Evolutionary conservation across 345 rosid species (phyloP), one percentile per base, ranked within the genome.

Genomic region (Litchi chinensis): DNA sequence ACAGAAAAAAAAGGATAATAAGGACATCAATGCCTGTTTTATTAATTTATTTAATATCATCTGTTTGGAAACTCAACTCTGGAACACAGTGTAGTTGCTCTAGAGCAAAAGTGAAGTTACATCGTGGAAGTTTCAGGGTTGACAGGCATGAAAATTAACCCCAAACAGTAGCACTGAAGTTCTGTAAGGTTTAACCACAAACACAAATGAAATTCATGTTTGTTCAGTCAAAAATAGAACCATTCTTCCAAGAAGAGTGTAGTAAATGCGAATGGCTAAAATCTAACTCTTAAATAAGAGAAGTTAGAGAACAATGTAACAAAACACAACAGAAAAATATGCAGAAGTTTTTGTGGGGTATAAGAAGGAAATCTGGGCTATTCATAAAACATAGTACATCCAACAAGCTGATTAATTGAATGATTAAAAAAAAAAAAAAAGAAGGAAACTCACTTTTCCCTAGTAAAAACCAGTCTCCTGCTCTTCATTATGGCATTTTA

Each of bases 1-100:
- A 87, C 82, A 90, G 74, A 83, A 78, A 82, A 46, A 76, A 57
- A 81, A n/a, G n/a, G 56, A 74, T 59, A 78, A 62, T 0, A 46
- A 50, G 67, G 21, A 81, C 22, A 71, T 78, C 69, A 80, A 68
- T 78, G 54, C 44, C 37, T 12, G 18, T 59, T 65, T 44, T 46
- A 41, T 44, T 22, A 8, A 40, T 57, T 39, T 46, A 41, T 44
- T 39, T 13, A 54, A 15, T 62, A 70, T 57, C 12, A 54, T 8
- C 13, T 37, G 54, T 12, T 39, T 6, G 44, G 15, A 21, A 13
- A 24, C 52, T 24, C 39, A 24, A 48, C 40, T 48, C 16, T 44
- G 15, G 19, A 11, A 18, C 74, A 70, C 21, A 46, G n/a, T 13
- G 28, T 46, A 37, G 24, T 8, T 70, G 44, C 63, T 6, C 24